A percentile compares a stretch with the other conserved stretches of the same genome.
phyloP scores from a whole-genome alignment of 2,329 filamentous ascomycete genomes.

The Pseudofabraea citricarpa region DNA sequence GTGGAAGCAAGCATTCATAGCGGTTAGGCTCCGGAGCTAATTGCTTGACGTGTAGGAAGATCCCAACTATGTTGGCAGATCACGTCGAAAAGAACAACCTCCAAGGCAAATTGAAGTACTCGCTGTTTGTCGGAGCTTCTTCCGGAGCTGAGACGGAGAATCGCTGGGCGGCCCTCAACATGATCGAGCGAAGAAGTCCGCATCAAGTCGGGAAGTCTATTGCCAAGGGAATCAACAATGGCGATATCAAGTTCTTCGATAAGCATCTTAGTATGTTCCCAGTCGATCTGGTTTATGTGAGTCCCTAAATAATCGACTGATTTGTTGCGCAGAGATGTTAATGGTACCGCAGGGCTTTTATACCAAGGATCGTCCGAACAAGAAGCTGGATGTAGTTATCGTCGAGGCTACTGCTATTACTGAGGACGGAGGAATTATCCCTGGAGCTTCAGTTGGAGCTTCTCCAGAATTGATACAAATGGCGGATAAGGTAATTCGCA shows the following conservation, averaged over 20 bases:
- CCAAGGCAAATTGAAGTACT: conserved; percentile 80
- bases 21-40: conserved; percentile 4
- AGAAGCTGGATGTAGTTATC: conserved; percentile 71
- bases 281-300: conserved; percentile 73
- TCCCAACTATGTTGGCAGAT: conserved; percentile 79
- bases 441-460: conserved; percentile 79
- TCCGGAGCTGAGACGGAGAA: conserved; percentile 85
- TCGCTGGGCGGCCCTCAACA: conserved; percentile 81
- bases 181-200: conserved; percentile 81
- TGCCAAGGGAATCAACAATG: conserved; percentile 84
- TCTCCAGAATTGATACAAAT: conserved; percentile 84
- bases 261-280: conserved; percentile 95
- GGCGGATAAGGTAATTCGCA: conserved; percentile 78
- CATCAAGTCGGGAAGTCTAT: conserved; percentile 91
- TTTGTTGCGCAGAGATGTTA: too few relatives aligned
- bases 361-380: conserved; percentile 73
- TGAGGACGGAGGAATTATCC: conserved; percentile 83
- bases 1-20: neutral
- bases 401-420: conserved; percentile 85
- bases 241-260: conserved; percentile 87
- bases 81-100: conserved; percentile 84
- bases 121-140: conserved; percentile 84
- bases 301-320: too few relatives aligned
- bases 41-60: conserved; percentile 51
- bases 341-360: conserved; percentile 70